Percentiles rank a stretch among this genome's conserved stretches.
Conservation (phyloP, 2,329 filamentous ascomycete species). For the Plenodomus biglobosus region DNA sequence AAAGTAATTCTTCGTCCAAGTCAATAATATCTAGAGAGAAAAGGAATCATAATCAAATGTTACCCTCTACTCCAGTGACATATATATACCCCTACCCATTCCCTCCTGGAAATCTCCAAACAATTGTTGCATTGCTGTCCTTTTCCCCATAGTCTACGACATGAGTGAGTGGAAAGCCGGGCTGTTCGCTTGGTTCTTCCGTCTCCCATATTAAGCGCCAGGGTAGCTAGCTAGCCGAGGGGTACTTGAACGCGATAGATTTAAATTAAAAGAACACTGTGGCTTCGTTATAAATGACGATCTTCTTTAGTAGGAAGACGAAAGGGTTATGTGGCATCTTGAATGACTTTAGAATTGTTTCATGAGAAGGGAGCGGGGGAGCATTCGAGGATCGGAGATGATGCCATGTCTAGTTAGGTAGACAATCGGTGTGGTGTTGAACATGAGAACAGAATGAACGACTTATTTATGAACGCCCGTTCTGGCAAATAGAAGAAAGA, state of each 20-base stretch:
- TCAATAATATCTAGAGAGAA: too few species aligned
- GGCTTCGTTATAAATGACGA: background rate
- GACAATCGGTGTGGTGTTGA: too few species aligned
- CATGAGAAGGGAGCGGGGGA: too few species aligned
- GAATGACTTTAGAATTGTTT: too few species aligned
- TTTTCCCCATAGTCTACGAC: conserved; percentile 9
- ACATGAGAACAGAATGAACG: too few species aligned
- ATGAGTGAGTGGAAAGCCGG: background rate
- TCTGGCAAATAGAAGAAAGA: too few species aligned
- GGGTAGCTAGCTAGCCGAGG: conserved; percentile 9
- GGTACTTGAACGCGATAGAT: conserved; percentile 18
- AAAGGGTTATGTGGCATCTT: background rate
- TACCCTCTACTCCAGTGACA: too few species aligned
- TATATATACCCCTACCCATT: conserved; percentile 5
- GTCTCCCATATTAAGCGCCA: conserved; percentile 21
- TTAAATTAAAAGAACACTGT: conserved; percentile 30
- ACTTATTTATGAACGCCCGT: too few species aligned
- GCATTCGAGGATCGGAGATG: too few species aligned
- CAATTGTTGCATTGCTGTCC: conserved; percentile 16
- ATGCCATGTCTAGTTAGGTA: too few species aligned
- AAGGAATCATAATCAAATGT: too few species aligned
- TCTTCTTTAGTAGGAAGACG: background rate
- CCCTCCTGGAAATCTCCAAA: background rate
- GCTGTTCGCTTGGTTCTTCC: conserved; percentile 11
- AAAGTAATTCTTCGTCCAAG: too few species aligned